Evolutionary conservation across 2,329 filamentous ascomycete species (phyloP).

Genomic region (Neopestalotiopsis sp.): DNA sequence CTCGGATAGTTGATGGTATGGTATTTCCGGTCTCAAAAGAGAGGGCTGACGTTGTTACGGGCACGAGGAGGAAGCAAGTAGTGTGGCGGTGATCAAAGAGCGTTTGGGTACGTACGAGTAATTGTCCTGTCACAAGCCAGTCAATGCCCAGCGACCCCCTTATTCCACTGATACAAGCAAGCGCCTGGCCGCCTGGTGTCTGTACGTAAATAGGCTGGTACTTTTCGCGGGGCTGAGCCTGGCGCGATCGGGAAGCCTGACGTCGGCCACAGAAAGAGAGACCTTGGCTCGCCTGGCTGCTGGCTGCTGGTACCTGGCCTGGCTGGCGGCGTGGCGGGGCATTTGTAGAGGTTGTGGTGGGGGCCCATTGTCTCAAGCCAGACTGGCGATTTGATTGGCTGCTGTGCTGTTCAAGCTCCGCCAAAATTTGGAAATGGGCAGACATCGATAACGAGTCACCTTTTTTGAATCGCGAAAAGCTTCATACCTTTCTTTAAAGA

Average conservation of each 20-base stretch:
- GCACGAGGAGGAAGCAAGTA: not conserved
- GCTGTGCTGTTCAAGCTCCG: slow-evolving; percentile 21
- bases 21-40: not conserved
- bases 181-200: not conserved
- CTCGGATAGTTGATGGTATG: not conserved
- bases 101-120: not conserved
- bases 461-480: slow-evolving; percentile 9
- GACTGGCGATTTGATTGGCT: slow-evolving; percentile 21
- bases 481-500: not conserved
- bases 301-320: not conserved
- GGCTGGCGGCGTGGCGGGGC: slow-evolving; percentile 1
- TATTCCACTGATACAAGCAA: not conserved
- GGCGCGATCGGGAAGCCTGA: not conserved
- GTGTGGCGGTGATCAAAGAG: not conserved
- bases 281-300: not conserved
- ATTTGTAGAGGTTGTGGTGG: not conserved
- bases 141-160: not conserved
- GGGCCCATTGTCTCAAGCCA: slow-evolving; percentile 23
- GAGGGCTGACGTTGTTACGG: not conserved
- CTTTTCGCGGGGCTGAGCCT: slow-evolving; percentile 1
- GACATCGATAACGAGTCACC: slow-evolving; percentile 12
- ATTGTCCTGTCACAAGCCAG: slow-evolving; percentile 1
- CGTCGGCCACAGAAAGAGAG: not conserved
- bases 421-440: slow-evolving; percentile 17
- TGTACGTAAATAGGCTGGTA: not conserved